These are phyloP conservation scores for Stagonosporopsis vannaccii DNA, from an alignment of 2,329 filamentous ascomycete species.

Conservation along the genomic window DNA sequence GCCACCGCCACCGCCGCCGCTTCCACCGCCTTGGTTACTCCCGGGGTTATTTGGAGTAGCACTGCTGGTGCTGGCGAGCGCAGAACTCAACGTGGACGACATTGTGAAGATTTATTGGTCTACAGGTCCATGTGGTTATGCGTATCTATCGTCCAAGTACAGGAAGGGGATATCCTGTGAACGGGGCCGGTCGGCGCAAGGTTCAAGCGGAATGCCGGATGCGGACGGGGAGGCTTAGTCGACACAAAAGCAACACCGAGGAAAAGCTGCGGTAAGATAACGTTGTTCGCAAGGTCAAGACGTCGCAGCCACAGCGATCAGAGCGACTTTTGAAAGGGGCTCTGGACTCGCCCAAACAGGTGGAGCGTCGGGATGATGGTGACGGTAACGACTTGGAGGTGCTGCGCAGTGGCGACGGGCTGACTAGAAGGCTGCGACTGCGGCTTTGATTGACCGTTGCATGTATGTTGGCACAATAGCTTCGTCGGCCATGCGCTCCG, in stretches of 20 bases:
- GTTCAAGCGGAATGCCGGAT: slow-evolving; percentile 12
- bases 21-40: slow-evolving; percentile 23
- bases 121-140: slow-evolving; percentile 27
- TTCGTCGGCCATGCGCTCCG: slow-evolving; percentile 35
- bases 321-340: slow-evolving; percentile 9
- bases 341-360: slow-evolving; percentile 11
- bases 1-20: slow-evolving; percentile 41
- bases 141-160: slow-evolving; percentile 5
- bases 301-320: slow-evolving; percentile 6
- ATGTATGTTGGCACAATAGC: slow-evolving; percentile 23
- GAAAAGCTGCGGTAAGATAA: slow-evolving; percentile 4
- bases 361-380: slow-evolving; percentile 25
- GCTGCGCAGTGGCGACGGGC: slow-evolving; percentile 33
- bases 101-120: slow-evolving; percentile 25
- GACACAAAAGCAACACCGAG: slow-evolving; percentile 9
- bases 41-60: slow-evolving; percentile 4
- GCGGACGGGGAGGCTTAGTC: slow-evolving; percentile 9
- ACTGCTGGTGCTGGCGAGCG: slow-evolving; percentile 1
- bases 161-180: not conserved
- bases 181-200: not conserved
- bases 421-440: slow-evolving; percentile 18
- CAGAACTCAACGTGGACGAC: slow-evolving; percentile 28
- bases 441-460: slow-evolving; percentile 23
- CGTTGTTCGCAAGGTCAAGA: not conserved
- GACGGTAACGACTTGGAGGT: slow-evolving; percentile 34